Base-by-base conservation (phyloP, 768 basidiomycete species). In the Lactarius quietus region DNA sequence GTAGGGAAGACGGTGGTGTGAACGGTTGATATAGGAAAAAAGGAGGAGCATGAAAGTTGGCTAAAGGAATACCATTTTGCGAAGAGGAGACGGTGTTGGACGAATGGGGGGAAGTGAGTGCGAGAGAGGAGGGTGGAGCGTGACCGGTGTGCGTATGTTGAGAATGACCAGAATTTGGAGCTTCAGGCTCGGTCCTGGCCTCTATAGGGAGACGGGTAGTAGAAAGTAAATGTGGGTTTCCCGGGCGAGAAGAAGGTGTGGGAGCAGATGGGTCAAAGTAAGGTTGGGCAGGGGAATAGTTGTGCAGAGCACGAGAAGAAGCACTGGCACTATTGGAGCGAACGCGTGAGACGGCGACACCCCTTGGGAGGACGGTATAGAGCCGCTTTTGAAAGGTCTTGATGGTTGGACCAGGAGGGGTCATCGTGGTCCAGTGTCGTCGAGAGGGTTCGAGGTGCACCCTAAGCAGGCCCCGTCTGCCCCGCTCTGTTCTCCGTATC, bases 371-470 rank as follows among this genome's bases (percentile, higher is more conserved):
- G 53, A 78, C 81, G 23, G 76, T 78, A 69, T 78, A 82, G 51
- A 85, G 73, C n/a, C 82, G 80, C 70, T 83, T 85, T 67, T 81
- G 81, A 29, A 83, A 78, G 29, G 79, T 79, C 75, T 80, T 80
- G 77, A 81, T 82, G 68, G 80, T 76, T 56, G 76, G 73, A 23
- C 76, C 75, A 2, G 77, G 77, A 57, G 76, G 69, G 39, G 74
- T 74, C 78, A 79, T 79, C 20, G 58, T 55, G 57, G n/a, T n/a
- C n/a, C n/a, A n/a, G n/a, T n/a, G n/a, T n/a, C 18, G 14, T 54
- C n/a, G n/a, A n/a, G n/a, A n/a, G n/a, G 53, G 20, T 29, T 29
- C n/a, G 52, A 29, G 28, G 53, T 33, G 18, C 20, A 54, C 15
- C 31, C 17, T 15, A 14, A 38, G 38, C 12, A 23, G 12, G 18